A percentile compares a stretch with the other conserved stretches of the same genome.
Conservation (phyloP, 306 rosid species). For the Prunus mume region DNA sequence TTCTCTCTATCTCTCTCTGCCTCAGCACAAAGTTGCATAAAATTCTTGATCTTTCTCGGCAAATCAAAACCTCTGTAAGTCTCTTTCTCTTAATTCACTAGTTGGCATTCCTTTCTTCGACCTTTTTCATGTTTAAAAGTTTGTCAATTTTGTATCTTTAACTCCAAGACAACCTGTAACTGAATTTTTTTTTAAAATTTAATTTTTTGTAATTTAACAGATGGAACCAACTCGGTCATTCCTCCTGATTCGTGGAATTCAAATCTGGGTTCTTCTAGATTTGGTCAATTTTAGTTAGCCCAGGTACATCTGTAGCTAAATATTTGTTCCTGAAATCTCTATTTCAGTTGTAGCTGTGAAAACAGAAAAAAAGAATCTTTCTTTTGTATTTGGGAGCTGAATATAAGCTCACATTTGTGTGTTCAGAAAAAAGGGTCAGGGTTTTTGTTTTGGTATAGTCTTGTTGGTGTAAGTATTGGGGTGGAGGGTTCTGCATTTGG, state of each 20-base stretch:
- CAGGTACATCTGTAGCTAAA: neutral
- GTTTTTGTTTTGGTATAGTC: neutral
- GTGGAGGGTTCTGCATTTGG: neutral
- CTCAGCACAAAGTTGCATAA: conserved; percentile 8
- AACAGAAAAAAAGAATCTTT: neutral
- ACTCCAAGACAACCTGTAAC: conserved; percentile 9
- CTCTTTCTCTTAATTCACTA: neutral
- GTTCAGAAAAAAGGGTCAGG: conserved; percentile 14
- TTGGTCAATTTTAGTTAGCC: conserved; percentile 2
- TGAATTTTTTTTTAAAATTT: neutral
- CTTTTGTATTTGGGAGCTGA: conserved; percentile 2
- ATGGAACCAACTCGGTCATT: conserved; percentile 18
- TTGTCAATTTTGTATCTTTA: neutral
- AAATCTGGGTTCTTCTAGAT: conserved; percentile 3
- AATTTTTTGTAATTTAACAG: neutral
- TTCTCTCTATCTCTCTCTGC: neutral
- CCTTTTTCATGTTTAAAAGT: neutral
- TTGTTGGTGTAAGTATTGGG: neutral
- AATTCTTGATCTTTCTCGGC: conserved; percentile 25
- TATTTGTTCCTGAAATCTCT: neutral
- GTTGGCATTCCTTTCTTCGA: neutral
- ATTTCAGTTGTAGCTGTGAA: neutral
- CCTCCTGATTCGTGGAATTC: conserved; percentile 12
- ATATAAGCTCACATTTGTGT: neutral
- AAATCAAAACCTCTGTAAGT: conserved; percentile 24